Conservation (phyloP, 768 basidiomycete genomes). For the Pseudohyphozyma bogoriensis region DNA sequence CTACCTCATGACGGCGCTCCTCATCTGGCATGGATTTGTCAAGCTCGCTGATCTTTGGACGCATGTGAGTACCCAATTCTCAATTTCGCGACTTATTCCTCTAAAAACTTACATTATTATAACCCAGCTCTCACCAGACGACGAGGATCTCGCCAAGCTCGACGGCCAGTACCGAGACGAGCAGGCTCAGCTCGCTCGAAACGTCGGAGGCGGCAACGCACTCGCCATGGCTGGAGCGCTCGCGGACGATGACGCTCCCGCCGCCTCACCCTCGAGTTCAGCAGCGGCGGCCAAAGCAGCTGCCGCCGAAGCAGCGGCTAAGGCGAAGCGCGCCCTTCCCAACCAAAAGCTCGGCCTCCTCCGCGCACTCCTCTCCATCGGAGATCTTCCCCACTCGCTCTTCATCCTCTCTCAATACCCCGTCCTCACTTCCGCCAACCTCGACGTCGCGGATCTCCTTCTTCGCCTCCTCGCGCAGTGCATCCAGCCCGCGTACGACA, state of each 20-base stretch:
- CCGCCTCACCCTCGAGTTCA: not conserved
- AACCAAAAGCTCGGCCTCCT: conserved; percentile 77
- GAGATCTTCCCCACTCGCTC: conserved; percentile 66
- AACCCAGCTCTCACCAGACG: conserved; percentile 54
- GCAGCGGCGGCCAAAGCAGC: not conserved
- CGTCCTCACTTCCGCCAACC: conserved; percentile 69
- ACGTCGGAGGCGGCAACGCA: conserved; percentile 47
- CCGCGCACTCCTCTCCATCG: conserved; percentile 70
- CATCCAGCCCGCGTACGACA: conserved; percentile 55
- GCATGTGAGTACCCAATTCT: conserved; percentile 52
- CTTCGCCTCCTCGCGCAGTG: conserved; percentile 64
- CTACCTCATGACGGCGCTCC: conserved; percentile 69
- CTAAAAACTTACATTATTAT: not conserved
- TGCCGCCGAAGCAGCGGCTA: not conserved
- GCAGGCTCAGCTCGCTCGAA: conserved; percentile 53
- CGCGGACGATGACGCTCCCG: conserved; percentile 41
- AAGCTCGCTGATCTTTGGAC: conserved; percentile 78
- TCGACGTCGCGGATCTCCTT: conserved; percentile 77
- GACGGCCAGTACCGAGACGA: conserved; percentile 56
- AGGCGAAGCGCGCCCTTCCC: conserved; percentile 37
- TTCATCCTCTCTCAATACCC: conserved; percentile 71
- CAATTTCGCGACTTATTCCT: not conserved
- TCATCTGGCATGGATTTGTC: conserved; percentile 83
- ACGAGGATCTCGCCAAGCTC: conserved; percentile 61
- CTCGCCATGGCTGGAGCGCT: conserved; percentile 78